Conservation (phyloP, 495 filamentous ascomycete genomes). For the Symbiotaphrina buchneri region DNA sequence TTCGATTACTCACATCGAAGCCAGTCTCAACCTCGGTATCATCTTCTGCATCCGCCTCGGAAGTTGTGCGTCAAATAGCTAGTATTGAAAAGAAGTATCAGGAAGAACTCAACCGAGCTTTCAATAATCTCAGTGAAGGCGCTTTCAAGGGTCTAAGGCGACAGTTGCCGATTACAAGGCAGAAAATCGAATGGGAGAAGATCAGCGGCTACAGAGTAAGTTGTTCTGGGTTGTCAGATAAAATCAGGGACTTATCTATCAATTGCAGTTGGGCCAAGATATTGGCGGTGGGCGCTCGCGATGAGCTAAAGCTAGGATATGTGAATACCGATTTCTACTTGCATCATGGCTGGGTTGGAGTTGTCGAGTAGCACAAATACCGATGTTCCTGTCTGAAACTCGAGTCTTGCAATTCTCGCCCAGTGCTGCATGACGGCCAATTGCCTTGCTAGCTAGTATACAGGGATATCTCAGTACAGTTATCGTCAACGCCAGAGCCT, state of each 20-base stretch:
- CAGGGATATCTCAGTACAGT: too few relatives aligned
- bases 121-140: conserved; percentile 71
- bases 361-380: too few relatives aligned
- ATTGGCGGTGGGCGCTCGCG: conserved; percentile 22
- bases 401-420: too few relatives aligned
- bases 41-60: conserved; percentile 34
- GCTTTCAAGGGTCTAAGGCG: conserved; percentile 83
- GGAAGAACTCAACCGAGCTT: conserved; percentile 82
- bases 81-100: conserved; percentile 76
- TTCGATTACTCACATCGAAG: conserved; percentile 72
- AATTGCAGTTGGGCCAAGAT: conserved; percentile 14
- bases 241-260: conserved; percentile 10
- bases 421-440: too few relatives aligned
- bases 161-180: conserved; percentile 86
- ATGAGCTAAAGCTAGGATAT: too few relatives aligned
- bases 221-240: conserved; percentile 23
- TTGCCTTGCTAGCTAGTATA: too few relatives aligned
- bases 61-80: conserved; percentile 53
- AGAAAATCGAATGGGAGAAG: conserved; percentile 99
- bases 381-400: too few relatives aligned
- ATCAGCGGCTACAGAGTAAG: conserved; percentile 74
- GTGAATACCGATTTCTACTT: too few relatives aligned
- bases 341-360: too few relatives aligned
- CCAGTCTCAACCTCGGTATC: conserved; percentile 31
- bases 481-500: too few relatives aligned